These are phyloP conservation scores for Ceratobasidium sp. DNA, from an alignment of 1,284 basidiomycete genomes.

Conservation along the genomic window DNA sequence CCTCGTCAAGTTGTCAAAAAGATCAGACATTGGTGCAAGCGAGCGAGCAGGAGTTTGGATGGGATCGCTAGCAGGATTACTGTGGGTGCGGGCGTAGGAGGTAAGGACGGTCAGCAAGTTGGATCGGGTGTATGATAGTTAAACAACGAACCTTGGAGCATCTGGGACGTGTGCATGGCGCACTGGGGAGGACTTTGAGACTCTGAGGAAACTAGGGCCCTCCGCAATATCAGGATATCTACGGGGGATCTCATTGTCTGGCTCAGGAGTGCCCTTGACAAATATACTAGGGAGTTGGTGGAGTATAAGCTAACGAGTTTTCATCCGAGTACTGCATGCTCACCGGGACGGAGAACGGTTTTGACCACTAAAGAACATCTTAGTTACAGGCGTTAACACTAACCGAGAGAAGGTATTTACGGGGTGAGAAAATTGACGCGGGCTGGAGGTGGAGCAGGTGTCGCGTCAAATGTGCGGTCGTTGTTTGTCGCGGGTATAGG, in stretches of 20 bases:
- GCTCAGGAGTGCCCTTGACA: slow-evolving; percentile 28
- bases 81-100: neutral
- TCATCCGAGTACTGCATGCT: neutral
- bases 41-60: neutral
- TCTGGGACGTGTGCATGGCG: neutral
- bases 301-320: neutral
- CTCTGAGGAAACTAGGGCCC: neutral
- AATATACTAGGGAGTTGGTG: slow-evolving; percentile 3
- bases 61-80: neutral
- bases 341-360: slow-evolving; percentile 14
- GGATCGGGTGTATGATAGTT: neutral
- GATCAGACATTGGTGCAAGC: slow-evolving; percentile 26
- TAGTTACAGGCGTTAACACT: neutral
- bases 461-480: neutral
- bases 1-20: slow-evolving; percentile 22
- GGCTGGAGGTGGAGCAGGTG: neutral
- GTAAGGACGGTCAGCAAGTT: neutral
- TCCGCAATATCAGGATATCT: neutral
- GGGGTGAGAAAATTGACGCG: slow-evolving; percentile 15
- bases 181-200: neutral
- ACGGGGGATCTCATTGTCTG: neutral
- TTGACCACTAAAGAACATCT: neutral
- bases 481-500: neutral
- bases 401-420: neutral
- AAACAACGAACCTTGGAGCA: neutral